Percentiles rank a stretch among this genome's conserved stretches.
These are phyloP conservation scores for Penicillium sp. DNA, from an alignment of 2,329 filamentous ascomycete species.

Conservation along the genomic window DNA sequence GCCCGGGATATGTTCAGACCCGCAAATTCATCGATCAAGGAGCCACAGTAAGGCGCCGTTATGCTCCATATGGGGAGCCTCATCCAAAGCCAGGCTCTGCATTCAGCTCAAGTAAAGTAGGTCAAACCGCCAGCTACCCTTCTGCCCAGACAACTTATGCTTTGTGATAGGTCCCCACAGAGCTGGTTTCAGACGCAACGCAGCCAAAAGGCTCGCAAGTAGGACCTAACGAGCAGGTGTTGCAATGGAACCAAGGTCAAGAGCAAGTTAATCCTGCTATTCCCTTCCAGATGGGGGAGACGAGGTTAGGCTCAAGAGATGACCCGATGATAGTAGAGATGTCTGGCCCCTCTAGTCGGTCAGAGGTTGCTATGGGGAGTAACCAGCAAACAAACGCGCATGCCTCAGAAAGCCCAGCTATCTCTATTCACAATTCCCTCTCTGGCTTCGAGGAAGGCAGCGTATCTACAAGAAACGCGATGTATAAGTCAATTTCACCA, in stretches of 20 bases:
- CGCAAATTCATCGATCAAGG: constrained; percentile 45
- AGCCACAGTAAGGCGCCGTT: constrained; percentile 38
- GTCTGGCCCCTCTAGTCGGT: not conserved
- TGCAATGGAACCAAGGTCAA: not conserved
- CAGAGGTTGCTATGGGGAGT: not conserved
- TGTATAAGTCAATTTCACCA: constrained; percentile 10
- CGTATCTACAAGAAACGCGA: constrained; percentile 1
- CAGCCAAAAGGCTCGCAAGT: not conserved
- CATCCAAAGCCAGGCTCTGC: constrained; percentile 7
- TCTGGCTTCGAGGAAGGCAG: not conserved
- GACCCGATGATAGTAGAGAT: not conserved
- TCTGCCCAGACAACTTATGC: not conserved
- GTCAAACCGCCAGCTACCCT: not conserved
- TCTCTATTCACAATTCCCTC: not conserved
- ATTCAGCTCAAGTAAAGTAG: constrained; percentile 3
- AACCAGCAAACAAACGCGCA: not conserved
- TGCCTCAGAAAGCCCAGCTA: not conserved
- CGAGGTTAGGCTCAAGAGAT: not conserved
- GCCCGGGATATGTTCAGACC: constrained; percentile 42
- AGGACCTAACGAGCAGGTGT: not conserved
- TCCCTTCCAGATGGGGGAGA: not conserved
- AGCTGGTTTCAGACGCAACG: not conserved
- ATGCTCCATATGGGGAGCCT: constrained; percentile 36
- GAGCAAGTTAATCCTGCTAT: not conserved
- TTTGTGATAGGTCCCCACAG: not conserved